Percentiles rank a stretch among this genome's conserved stretches.
phyloP scores from a whole-genome alignment of 2,329 filamentous ascomycete species.

The Emydomyces testavorans region DNA sequence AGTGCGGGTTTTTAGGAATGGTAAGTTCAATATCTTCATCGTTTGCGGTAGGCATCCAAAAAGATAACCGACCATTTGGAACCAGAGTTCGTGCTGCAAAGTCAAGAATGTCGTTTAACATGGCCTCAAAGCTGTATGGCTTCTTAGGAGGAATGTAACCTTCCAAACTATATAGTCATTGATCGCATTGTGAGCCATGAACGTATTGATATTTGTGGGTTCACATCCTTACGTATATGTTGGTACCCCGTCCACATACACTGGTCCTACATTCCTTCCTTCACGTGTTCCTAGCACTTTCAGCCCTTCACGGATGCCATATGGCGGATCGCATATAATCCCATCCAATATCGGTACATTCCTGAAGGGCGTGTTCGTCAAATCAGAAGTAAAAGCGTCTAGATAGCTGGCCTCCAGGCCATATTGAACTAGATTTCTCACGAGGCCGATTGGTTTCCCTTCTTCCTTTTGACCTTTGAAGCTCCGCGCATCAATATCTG shows the following conservation, averaged over 20 bases:
- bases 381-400: conserved; percentile 71
- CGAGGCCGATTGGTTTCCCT: conserved; percentile 34
- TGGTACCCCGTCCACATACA: conserved; percentile 54
- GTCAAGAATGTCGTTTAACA: conserved; percentile 78
- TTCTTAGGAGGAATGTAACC: conserved; percentile 77
- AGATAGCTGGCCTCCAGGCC: conserved; percentile 53
- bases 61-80: conserved; percentile 65
- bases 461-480: conserved; percentile 53
- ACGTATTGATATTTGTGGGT: background rate
- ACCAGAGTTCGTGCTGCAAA: conserved; percentile 71
- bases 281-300: conserved; percentile 73
- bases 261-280: conserved; percentile 39
- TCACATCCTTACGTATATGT: conserved; percentile 50
- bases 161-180: conserved; percentile 36
- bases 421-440: conserved; percentile 78
- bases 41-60: conserved; percentile 95
- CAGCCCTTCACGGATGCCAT: conserved; percentile 84
- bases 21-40: conserved; percentile 64
- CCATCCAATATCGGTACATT: conserved; percentile 60
- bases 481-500: conserved; percentile 85
- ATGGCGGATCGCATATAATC: conserved; percentile 90
- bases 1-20: conserved; percentile 62
- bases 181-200: background rate
- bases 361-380: conserved; percentile 74
- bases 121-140: conserved; percentile 81